Conservation (phyloP, 2,329 filamentous ascomycete species). For the Colletotrichum gloeosporioides region DNA sequence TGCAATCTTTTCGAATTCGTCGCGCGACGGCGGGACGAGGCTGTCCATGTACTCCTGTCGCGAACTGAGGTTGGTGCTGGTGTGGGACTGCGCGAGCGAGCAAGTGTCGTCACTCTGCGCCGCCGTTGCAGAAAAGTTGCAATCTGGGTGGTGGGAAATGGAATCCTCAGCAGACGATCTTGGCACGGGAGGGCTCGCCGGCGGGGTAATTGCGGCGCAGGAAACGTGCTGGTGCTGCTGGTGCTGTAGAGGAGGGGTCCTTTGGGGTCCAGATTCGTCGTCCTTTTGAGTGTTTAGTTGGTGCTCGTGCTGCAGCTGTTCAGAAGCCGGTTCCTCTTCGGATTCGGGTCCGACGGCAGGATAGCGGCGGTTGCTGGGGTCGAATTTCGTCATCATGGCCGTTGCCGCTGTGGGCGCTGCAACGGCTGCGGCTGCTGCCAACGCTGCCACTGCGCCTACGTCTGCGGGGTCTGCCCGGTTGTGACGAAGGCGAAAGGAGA, state of each 20-base stretch:
- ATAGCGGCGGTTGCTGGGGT: neutral
- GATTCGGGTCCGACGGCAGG: neutral
- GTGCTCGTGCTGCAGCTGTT: neutral
- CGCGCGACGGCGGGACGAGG: constrained; percentile 49
- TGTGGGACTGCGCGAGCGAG: constrained; percentile 13
- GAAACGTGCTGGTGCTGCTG: neutral
- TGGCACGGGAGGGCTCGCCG: constrained; percentile 16
- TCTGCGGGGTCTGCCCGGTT: neutral
- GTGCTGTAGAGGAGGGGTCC: neutral
- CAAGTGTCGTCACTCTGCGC: constrained; percentile 18
- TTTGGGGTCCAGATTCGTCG: neutral
- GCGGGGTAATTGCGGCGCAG: constrained; percentile 16
- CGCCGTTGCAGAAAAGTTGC: constrained; percentile 5
- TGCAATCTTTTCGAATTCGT: constrained; percentile 54
- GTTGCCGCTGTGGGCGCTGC: neutral
- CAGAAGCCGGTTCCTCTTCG: neutral
- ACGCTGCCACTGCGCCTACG: neutral
- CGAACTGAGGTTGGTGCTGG: constrained; percentile 18
- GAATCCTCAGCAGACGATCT: neutral
- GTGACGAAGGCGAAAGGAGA: constrained; percentile 8
- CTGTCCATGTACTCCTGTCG: constrained; percentile 56
- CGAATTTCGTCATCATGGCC: constrained; percentile 18
- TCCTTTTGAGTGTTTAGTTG: neutral
- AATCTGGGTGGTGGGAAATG: neutral
- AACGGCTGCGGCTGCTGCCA: neutral